These are phyloP conservation scores for Furcasterigmium furcatum DNA, from an alignment of 2,329 filamentous ascomycete species.

Conservation along the genomic window DNA sequence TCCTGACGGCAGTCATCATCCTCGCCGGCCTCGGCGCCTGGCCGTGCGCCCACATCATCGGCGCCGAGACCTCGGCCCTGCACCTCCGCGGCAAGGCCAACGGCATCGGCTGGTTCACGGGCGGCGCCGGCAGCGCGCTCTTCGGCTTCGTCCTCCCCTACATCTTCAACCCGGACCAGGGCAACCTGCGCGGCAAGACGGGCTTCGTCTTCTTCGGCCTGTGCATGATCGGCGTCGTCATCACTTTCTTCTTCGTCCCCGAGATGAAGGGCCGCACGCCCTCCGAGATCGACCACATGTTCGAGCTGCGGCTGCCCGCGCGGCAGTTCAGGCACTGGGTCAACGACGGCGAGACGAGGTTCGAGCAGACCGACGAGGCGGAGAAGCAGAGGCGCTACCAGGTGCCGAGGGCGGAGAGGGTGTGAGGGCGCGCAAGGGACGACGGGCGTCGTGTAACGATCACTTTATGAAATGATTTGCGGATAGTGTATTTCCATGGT, in stretches of 20 bases:
- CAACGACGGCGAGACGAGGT: too few relatives aligned
- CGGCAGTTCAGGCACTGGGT: constrained; percentile 18
- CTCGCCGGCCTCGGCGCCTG: constrained; percentile 37
- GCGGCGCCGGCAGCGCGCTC: constrained; percentile 33
- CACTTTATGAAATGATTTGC: too few relatives aligned
- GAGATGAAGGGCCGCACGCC: constrained; percentile 49
- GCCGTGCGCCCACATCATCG: constrained; percentile 37
- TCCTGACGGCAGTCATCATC: constrained; percentile 40
- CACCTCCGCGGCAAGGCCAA: constrained; percentile 39
- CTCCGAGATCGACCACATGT: constrained; percentile 43
- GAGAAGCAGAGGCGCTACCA: too few relatives aligned
- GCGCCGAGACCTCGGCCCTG: constrained; percentile 38
- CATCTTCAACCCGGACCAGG: constrained; percentile 38
- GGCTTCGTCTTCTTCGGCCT: constrained; percentile 35
- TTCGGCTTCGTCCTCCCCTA: constrained; percentile 47
- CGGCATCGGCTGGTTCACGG: constrained; percentile 38
- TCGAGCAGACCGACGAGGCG: too few relatives aligned
- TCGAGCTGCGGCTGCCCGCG: constrained; percentile 21
- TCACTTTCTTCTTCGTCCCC: constrained; percentile 43
- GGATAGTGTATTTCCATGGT: too few relatives aligned
- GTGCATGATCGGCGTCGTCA: constrained; percentile 26
- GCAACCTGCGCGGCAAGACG: constrained; percentile 35
- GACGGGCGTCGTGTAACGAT: too few relatives aligned
- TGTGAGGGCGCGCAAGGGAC: too few relatives aligned
- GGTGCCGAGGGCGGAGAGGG: too few relatives aligned